These are phyloP conservation scores for Ophryocystis elektroscirrha DNA, from an alignment of 169 alveolate species.

Conservation along the genomic window DNA sequence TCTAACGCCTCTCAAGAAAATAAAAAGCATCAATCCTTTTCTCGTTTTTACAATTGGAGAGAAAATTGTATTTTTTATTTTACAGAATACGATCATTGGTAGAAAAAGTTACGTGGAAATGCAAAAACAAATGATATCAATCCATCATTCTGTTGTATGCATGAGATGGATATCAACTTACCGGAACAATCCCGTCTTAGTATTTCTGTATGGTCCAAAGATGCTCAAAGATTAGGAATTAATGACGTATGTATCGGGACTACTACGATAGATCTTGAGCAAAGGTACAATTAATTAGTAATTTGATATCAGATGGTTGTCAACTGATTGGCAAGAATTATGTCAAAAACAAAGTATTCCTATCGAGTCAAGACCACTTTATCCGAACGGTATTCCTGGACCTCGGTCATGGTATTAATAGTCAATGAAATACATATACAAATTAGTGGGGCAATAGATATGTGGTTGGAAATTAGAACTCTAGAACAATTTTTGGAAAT, in stretches of 20 bases:
- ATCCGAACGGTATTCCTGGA: too few relatives aligned
- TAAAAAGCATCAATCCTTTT: constrained; percentile 28
- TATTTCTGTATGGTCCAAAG: constrained; percentile 30
- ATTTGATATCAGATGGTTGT: constrained; percentile 42
- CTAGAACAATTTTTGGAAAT: constrained; percentile 36
- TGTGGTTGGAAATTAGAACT: constrained; percentile 52
- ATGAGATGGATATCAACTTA: constrained; percentile 42
- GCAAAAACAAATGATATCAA: constrained; percentile 19
- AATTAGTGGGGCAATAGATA: constrained; percentile 33
- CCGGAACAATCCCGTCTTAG: constrained; percentile 45
- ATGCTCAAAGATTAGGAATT: constrained; percentile 25
- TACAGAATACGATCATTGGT: background rate
- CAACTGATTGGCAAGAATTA: constrained; percentile 57
- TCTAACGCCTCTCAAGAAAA: constrained; percentile 17
- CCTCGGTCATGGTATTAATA: too few relatives aligned
- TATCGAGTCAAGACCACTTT: constrained; percentile 49
- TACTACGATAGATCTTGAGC: constrained; percentile 55
- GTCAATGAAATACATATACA: constrained; percentile 12
- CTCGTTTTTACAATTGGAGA: constrained; percentile 35
- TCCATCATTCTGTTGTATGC: constrained; percentile 38
- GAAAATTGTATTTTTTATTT: constrained; percentile 16
- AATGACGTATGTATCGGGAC: constrained; percentile 48
- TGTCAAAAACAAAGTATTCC: constrained; percentile 50
- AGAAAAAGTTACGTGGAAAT: constrained; percentile 21
- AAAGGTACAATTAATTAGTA: constrained; percentile 17